Evolutionary conservation across 1,139 yeast genomes (phyloP), one percentile per base, ranked within the genome.

Genomic region (Yamadazyma kanchanaburiensis): DNA sequence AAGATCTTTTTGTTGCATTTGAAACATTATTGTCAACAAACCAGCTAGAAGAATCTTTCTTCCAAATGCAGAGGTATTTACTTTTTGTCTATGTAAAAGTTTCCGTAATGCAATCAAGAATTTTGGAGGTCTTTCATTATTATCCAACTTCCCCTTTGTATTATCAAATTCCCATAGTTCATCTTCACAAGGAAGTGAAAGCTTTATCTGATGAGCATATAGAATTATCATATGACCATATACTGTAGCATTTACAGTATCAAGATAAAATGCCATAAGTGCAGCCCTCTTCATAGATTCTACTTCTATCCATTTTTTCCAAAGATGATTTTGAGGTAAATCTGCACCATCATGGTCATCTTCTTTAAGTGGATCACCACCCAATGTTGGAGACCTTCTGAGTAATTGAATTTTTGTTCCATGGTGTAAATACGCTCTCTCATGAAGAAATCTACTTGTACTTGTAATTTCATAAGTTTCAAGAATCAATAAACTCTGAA

Each of bases 351-450:
- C 49, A 6, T 45, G 51, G n/a, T 34, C 40, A 23, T 42, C 47
- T 15, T 43, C 49, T 27, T 48, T 52, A 28, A 60, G 41, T 0
- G 83, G 82, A 41, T 76, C 78, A 1, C 83, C 83, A 9, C 82
- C 84, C 21, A 82, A 50, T 2, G 80, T 71, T 0, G 89, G 83
- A 5, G 82, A 75, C 43, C 91, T 62, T 38, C 89, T 59, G 21
- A 83, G 56, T 21, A 83, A 52, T 51, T 83, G 91, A 22, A 81
- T 72, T 4, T 83, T 77, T 0, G 86, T 72, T 4, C 86, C 89
- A 49, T 81, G 89, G 43, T 83, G 87, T 6, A 83, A 60, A 45
- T 75, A 80, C 0, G 84, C 82, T 26, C 94, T 54, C 46, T 82
- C 89, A 48, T 82, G 89, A 32, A 80, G 51, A 14, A 53, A 52